Conservation (phyloP, 495 filamentous ascomycete species). For the Penicillium robsamsonii region DNA sequence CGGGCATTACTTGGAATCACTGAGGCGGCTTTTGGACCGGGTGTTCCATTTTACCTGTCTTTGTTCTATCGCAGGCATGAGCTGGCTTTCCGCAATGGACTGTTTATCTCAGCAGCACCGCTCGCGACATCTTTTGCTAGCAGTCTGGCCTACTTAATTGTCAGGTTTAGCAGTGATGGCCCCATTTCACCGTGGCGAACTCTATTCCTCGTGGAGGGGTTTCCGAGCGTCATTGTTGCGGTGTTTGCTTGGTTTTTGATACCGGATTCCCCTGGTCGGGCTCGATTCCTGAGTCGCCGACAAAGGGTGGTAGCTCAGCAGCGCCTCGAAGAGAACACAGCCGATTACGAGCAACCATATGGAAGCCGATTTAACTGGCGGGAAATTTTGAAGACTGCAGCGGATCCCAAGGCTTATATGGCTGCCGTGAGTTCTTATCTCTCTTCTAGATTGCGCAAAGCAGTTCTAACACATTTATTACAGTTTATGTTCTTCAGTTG, state of each 20-base stretch:
- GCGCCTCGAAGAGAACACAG: slow-evolving; percentile 42
- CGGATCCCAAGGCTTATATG: slow-evolving; percentile 67
- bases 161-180: slow-evolving; percentile 44
- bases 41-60: slow-evolving; percentile 62
- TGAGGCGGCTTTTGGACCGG: slow-evolving; percentile 62
- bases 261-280: slow-evolving; percentile 53
- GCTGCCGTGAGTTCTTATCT: slow-evolving; percentile 50
- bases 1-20: slow-evolving; percentile 55
- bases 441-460: background rate
- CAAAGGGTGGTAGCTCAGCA: slow-evolving; percentile 48
- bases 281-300: slow-evolving; percentile 48
- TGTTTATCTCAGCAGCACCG: slow-evolving; percentile 63
- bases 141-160: slow-evolving; percentile 57
- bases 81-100: slow-evolving; percentile 58
- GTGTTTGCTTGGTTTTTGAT: slow-evolving; percentile 53
- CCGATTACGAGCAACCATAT: slow-evolving; percentile 21
- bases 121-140: slow-evolving; percentile 70
- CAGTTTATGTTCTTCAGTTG: slow-evolving; percentile 58
- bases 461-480: background rate
- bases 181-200: slow-evolving; percentile 59
- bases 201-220: slow-evolving; percentile 61
- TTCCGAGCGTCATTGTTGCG: slow-evolving; percentile 57
- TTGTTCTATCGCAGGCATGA: slow-evolving; percentile 61
- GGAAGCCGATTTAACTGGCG: slow-evolving; percentile 42
- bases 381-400: slow-evolving; percentile 53